Base-by-base conservation (phyloP, 176 grass and related monocot species). In the Phoenix roebelenii region DNA sequence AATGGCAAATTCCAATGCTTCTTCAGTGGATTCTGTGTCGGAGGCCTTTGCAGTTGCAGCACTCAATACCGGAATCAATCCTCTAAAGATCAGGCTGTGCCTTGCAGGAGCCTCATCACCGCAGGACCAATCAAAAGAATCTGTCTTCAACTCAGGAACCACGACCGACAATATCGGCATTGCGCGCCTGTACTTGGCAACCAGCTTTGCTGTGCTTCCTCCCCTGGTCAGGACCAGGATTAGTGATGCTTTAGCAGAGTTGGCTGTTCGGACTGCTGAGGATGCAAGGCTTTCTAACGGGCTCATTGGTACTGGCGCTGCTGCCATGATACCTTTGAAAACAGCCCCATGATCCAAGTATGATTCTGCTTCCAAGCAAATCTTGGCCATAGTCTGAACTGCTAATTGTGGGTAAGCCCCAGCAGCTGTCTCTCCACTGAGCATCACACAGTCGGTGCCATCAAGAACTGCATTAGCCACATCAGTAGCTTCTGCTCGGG, bases 201-300 rank as follows among this genome's bases (percentile, higher is more conserved):
- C 83, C 0, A 95, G 73, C 26, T 75, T 95, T 32, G 90, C 82
- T 0, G 83, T 87, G 64, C 76, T 81, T 5, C 86, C 90, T 26
- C 86, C 86, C 67, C 86, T 86, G 3, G 90, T 95, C 22, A 95
- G 73, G 49, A 95, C 86, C 77, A 95, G 67, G 32, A 95, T 90
- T 35, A 95, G 75, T 16, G 82, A 79, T 50, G 83, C 83, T 25
- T 83, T 87, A 6, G 64, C 19, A 5, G 82, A 67, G 19, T 86
- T 81, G 15, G 86, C 90, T 0, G 83, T 84, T 7, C 64, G 76
- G 53, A 90, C 90, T 0, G 83, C 77, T 30, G 83, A 95, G 29
- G 86, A 95, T 49, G 90, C 90, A 66, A 95, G 57, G 29, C 86
- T 95, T 77, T 95, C 86, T 20, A 87, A 60, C 18, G 86, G 90